Base-by-base conservation (phyloP, 2,329 filamentous ascomycete genomes). In the Talaromyces funiculosus region DNA sequence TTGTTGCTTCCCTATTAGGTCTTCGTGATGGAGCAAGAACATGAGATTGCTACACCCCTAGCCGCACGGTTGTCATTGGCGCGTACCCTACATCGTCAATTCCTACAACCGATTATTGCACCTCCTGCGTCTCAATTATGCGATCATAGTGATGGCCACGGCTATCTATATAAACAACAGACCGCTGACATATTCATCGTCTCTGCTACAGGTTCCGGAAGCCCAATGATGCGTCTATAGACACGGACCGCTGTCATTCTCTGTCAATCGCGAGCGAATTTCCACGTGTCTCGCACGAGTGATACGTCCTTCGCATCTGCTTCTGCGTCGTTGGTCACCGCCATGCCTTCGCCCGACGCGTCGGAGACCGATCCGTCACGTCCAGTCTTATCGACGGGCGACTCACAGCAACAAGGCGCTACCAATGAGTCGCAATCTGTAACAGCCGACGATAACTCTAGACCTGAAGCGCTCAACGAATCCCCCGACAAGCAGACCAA, bases 341-440 rank as follows among this genome's bases (percentile, higher is more conserved):
- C 47, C 63, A 76, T 76, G 74, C 69, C 73, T 45, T 75, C 71
- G 8, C 72, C 74, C 24, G 69, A 73, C 57, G 47, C 68, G 53
- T 66, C 69, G 20, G 58, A 63, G n/a, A 62, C 60, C 59, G 64
- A 64, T 38, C 65, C 64, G 14, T 56, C 66, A 38, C 69, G 68
- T 24, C 56, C 63, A 33, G 69, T 68, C 42, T 64, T 68, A 26
- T 64, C 66, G 18, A 61, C 68, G 10, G 59, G 59, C 31, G 68
- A 72, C 22, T 62, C 67, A 45, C 68, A 67, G 20, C 55, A 65
- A 53, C 42, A 63, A 20, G 57, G 54, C 49, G 22, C 57, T 26
- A 67, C 70, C 29, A 71, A 69, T 59, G 67, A 64, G 58, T 69
- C 67, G 42, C 64, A 66, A 61, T 62, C 67, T 54, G 62, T 65